Evolutionary conservation across 345 rosid species (phyloP).

Genomic region (Moricandia moricandioides): DNA sequence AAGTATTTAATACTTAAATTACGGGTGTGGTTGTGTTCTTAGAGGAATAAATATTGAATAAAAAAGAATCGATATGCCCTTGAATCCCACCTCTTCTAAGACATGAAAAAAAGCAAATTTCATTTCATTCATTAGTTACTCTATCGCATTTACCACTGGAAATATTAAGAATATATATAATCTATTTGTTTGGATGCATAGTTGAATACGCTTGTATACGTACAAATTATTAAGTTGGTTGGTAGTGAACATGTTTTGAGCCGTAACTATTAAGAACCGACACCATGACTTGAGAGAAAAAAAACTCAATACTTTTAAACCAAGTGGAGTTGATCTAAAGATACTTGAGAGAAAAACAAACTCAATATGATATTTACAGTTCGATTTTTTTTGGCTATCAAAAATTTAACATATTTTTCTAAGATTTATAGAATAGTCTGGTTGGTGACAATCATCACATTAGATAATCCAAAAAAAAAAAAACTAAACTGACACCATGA

Average conservation of each 20-base stretch:
- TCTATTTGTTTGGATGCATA: not conserved
- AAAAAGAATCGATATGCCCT: not conserved
- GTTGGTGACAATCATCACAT: too few species aligned
- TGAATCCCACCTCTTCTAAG: not conserved
- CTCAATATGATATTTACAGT: too few species aligned
- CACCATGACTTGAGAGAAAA: not conserved
- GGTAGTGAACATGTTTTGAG: constrained; percentile 6
- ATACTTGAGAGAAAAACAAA: too few species aligned
- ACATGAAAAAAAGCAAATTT: not conserved
- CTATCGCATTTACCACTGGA: not conserved
- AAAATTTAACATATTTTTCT: too few species aligned
- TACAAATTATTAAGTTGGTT: not conserved
- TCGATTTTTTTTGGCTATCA: too few species aligned
- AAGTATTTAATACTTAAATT: not conserved
- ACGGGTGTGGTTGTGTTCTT: not conserved
- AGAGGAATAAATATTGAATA: not conserved
- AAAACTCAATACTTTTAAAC: too few species aligned
- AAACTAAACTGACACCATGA: not conserved
- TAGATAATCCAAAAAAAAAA: too few species aligned
- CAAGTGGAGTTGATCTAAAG: too few species aligned
- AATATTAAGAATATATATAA: not conserved
- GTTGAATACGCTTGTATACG: not conserved
- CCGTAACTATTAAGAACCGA: not conserved
- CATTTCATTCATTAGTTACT: not conserved
- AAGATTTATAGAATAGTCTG: too few species aligned